A percentile compares a stretch with the other conserved stretches of the same genome.
Conservation (phyloP, 176 grass and related monocot species). For the Calamus simplicifolius region DNA sequence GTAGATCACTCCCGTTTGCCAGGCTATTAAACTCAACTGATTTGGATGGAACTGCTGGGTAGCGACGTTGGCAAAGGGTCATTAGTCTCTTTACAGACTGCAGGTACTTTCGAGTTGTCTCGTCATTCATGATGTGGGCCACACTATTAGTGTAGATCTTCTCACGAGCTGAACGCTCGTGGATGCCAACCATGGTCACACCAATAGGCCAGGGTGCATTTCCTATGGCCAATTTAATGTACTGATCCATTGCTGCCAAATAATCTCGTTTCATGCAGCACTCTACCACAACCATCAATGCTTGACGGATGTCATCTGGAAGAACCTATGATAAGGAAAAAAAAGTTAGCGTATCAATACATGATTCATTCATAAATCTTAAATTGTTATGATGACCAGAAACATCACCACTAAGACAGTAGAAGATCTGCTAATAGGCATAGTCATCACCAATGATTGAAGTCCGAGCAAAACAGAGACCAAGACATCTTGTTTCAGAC, state of each 20-base stretch:
- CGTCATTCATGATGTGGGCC: conserved; percentile 92
- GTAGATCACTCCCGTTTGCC: conserved; percentile 86
- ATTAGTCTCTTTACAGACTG: conserved; percentile 87
- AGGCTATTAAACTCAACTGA: conserved; percentile 93
- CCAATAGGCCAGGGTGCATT: conserved; percentile 95
- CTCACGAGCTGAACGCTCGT: conserved; percentile 78
- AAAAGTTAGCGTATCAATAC: background rate
- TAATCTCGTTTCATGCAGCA: conserved; percentile 88
- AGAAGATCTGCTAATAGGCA: too few relatives aligned
- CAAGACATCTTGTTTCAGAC: too few relatives aligned
- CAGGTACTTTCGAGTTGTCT: conserved; percentile 87
- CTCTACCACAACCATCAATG: conserved; percentile 61
- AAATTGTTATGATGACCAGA: too few relatives aligned
- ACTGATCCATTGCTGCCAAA: conserved; percentile 83
- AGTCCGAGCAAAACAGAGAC: too few relatives aligned
- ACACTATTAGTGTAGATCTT: conserved; percentile 86
- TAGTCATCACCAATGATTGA: too few relatives aligned
- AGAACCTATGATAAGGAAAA: conserved; percentile 42
- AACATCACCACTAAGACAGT: too few relatives aligned
- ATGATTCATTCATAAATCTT: too few relatives aligned
- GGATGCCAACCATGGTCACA: conserved; percentile 95
- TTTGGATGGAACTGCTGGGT: conserved; percentile 68
- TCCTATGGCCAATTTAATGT: conserved; percentile 84
- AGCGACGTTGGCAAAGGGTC: conserved; percentile 71
- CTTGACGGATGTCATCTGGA: conserved; percentile 57